Evolutionary conservation across 2,329 filamentous ascomycete species (phyloP).

Genomic region (Botrytis squamosa): DNA sequence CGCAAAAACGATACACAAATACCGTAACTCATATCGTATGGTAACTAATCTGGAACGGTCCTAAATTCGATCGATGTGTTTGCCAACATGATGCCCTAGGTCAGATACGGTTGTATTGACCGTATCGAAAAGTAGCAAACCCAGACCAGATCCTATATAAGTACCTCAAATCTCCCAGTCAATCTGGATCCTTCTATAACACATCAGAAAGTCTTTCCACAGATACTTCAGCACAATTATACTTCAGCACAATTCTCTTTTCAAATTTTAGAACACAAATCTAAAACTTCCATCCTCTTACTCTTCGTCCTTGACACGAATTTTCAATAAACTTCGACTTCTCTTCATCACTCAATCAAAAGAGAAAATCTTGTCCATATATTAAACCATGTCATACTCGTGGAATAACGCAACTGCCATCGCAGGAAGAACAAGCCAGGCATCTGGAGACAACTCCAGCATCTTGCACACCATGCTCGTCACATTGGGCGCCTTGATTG

Average conservation of each 20-base stretch:
- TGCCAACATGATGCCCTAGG: neutral
- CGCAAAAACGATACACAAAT: accelerated
- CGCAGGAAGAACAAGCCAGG: accelerated
- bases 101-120: neutral
- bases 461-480: accelerated
- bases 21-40: neutral
- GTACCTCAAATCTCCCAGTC: neutral
- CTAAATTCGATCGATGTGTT: neutral
- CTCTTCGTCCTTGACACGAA: neutral
- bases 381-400: neutral
- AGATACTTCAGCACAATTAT: neutral
- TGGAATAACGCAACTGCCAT: neutral
- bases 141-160: neutral
- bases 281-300: neutral
- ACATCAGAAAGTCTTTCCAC: neutral
- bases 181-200: neutral
- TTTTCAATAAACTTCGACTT: too few relatives aligned
- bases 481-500: neutral
- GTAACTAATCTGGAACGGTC: neutral
- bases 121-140: neutral
- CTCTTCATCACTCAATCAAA: neutral
- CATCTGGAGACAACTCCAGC: neutral
- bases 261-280: neutral
- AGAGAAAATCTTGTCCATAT: neutral
- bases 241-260: neutral